Evolutionary conservation across 768 basidiomycete genomes (phyloP), one percentile per base, ranked within the genome.

Genomic region (Phylloporus scabripes): DNA sequence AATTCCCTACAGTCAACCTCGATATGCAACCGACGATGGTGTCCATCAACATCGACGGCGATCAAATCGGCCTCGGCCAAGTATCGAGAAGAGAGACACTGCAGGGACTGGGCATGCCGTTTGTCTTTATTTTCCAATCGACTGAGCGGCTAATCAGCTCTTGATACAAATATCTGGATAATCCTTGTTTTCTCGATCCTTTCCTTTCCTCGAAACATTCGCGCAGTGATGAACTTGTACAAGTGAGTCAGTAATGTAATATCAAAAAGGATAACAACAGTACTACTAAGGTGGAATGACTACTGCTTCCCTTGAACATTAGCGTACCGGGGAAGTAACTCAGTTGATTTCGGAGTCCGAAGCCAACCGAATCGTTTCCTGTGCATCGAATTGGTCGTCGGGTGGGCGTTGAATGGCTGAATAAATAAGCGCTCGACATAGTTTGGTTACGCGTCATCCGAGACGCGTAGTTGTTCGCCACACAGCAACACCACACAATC

Each of bases 101-200:
- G 51, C 78, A 74, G 60, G 71, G 72, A 69, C 82, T 85, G 83
- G 83, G 83, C 83, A 83, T 85, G 81, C 76, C 80, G 75, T 78
- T 74, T 71, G 64, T 76, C 74, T 60, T 60, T 51, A 60, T 26
- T 23, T 40, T 57, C 53, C 60, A 55, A 77, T 66, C 67, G 80
- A 72, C 73, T 61, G 69, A 62, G 73, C 73, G 83, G 81, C 74
- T 79, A 85, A 86, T 86, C 83, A 83, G 82, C 70, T 74, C 71
- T 71, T 76, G 80, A 65, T 68, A 83, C 78, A 65, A 48, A 33
- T 32, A 18, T 42, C 14, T 34, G 29, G 28, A 53, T 52, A 5
- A 14, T 50, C 14, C 37, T 21, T 9, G 21, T 36, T 20, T 40
- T 42, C 20, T 26, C 12, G 15, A 15, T 41, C 5, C 53, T 36